phyloP scores from a whole-genome alignment of 1,284 basidiomycete species.

The Cerrena zonata region DNA sequence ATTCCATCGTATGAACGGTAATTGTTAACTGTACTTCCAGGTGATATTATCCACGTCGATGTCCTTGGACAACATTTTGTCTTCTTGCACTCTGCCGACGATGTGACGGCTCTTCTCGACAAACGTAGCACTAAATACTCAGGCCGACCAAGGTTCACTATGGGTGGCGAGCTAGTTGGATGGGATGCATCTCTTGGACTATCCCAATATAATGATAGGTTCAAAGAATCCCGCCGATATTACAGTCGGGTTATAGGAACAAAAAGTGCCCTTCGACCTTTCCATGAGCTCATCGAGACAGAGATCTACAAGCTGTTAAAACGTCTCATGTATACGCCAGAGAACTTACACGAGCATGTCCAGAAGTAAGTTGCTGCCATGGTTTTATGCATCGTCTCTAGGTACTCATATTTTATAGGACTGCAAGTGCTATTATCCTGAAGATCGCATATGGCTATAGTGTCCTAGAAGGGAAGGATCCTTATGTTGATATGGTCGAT shows the following conservation, averaged over 20 bases:
- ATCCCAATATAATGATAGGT: conserved; percentile 29
- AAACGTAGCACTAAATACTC: conserved; percentile 29
- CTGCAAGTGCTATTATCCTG: conserved; percentile 29
- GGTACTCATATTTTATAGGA: conserved; percentile 20
- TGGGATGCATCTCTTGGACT: conserved; percentile 30
- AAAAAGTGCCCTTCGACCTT: no score
- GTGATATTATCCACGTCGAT: conserved; percentile 23
- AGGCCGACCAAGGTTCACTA: conserved; percentile 28
- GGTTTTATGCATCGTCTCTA: background rate
- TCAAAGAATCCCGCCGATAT: conserved; percentile 30
- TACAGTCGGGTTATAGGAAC: conserved; percentile 1
- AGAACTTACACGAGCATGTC: conserved; percentile 12
- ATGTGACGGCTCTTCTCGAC: no score
- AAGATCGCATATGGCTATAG: no score
- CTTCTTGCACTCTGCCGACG: no score
- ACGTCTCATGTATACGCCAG: conserved; percentile 8
- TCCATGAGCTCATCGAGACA: no score
- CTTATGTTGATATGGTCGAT: no score
- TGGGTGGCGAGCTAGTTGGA: conserved; percentile 30
- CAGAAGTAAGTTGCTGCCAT: conserved; percentile 8
- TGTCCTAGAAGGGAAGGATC: no score
- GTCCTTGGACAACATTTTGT: no score
- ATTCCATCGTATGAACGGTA: no score
- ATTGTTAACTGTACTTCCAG: no score
- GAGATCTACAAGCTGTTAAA: no score